Evolutionary conservation across 73 alveolate genomes (phyloP).

Genomic region (Tetrahymena borealis): DNA sequence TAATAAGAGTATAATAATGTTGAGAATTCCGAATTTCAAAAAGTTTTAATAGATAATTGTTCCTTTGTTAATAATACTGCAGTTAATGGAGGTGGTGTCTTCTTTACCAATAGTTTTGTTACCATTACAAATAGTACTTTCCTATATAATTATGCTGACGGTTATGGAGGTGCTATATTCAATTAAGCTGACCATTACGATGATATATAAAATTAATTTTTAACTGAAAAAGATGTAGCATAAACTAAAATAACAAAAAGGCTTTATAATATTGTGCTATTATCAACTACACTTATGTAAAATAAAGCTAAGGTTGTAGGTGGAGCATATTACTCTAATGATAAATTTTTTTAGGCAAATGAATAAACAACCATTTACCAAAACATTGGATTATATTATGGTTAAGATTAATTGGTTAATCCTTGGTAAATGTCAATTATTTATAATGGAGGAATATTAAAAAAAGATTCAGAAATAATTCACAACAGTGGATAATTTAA

Average conservation of each 20-base stretch:
- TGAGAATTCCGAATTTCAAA: background rate
- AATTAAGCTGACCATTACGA: background rate
- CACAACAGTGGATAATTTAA: background rate
- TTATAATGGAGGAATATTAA: background rate
- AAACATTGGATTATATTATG: background rate
- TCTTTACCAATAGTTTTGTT: background rate
- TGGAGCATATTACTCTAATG: background rate
- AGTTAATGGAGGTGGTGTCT: background rate
- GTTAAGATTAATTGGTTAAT: background rate
- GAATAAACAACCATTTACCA: background rate
- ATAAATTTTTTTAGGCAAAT: background rate
- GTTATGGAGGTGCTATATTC: background rate
- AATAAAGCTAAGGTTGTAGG: background rate
- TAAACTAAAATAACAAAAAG: background rate
- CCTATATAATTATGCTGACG: background rate
- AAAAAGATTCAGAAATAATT: background rate
- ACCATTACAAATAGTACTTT: background rate
- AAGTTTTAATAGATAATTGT: background rate
- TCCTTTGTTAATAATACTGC: background rate
- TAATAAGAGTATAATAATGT: background rate
- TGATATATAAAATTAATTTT: background rate
- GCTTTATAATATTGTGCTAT: background rate
- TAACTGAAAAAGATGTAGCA: background rate
- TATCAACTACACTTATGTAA: background rate
- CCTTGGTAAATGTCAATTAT: background rate